A percentile compares a stretch with the other conserved stretches of the same genome.
phyloP scores from a whole-genome alignment of 139 green algal species.

The Chara braunii region DNA sequence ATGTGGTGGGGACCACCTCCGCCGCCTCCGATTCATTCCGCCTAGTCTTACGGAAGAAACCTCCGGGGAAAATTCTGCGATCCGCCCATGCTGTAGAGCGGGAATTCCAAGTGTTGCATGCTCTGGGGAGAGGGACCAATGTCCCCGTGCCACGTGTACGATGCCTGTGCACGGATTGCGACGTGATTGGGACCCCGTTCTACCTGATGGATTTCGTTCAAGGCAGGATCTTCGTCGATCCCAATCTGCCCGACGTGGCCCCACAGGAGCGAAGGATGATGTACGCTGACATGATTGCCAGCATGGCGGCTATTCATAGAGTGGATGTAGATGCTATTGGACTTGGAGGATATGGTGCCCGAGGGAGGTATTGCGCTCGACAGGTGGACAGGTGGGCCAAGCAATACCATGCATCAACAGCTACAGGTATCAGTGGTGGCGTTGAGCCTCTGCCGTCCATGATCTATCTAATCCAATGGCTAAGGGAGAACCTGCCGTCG shows the following conservation, averaged over 20 bases:
- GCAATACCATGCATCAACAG: conserved; percentile 46
- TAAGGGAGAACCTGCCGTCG: conserved; percentile 60
- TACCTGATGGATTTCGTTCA: conserved; percentile 83
- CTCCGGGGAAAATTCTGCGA: conserved; percentile 73
- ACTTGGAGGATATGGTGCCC: conserved; percentile 58
- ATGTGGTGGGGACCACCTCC: neutral
- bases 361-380: conserved; percentile 55
- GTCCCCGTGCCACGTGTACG: conserved; percentile 76
- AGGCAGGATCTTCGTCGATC: conserved; percentile 68
- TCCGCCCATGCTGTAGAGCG: conserved; percentile 91
- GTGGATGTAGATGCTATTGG: conserved; percentile 50
- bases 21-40: neutral
- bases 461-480: conserved; percentile 59
- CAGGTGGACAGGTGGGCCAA: conserved; percentile 41
- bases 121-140: conserved; percentile 11
- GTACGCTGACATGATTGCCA: conserved; percentile 55
- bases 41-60: conserved; percentile 93
- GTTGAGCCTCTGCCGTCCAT: conserved; percentile 39
- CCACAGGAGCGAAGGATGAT: conserved; percentile 28
- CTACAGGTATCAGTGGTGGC: neutral
- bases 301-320: conserved; percentile 74
- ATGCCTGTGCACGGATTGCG: conserved; percentile 63
- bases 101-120: conserved; percentile 54
- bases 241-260: conserved; percentile 54
- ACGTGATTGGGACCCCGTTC: conserved; percentile 85